Base-by-base conservation (phyloP, 371 early-diverging fungal species). In the Synchytrium microbalum region DNA sequence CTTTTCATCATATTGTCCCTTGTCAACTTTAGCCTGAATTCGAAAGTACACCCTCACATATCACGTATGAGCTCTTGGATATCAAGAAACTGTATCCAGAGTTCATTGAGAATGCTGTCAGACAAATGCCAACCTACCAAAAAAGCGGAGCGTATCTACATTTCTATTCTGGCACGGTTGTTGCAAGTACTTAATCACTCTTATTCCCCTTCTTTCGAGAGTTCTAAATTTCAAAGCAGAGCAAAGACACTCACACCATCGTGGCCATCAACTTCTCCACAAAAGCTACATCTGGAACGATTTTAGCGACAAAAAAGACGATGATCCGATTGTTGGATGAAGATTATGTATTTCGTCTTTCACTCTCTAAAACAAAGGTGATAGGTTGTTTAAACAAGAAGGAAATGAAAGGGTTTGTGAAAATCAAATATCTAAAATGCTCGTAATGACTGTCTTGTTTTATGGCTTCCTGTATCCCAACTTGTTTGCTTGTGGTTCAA, bases 51-150 rank as follows among this genome's bases (percentile, higher is more conserved):
- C 92, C 89, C 46, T 85, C 77, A 71, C 93, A 92, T 58, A 92
- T 81, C 75, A 91, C 91, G 75, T 95, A 96, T 29, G 87, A 85
- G 74, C 93, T 95, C 32, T 86, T 82, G 2, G 90, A 87, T 0
- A 86, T 85, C 75, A 90, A 93, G 67, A 82, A 90, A 2, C 95
- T 95, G 58, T 94, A 96, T 59, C 56, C 24, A n/a, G n/a, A 24
- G 8, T n/a, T 55, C 24, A 24, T 8, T 24, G 23, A 28, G 13
- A 8, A 13, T 25, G 56, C 8, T 5, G 5, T 13, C 56, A 13
- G 5, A 24, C 56, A 13, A 55, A 13, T 5, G 24, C 28, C 28
- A 24, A 13, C 8, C 23, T n/a, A 13, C 8, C 13, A 25, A 55
- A 28, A 13, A 55, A 55, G 19, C 46, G n/a, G n/a, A n/a, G n/a